phyloP scores from a whole-genome alignment of 148 eudicot genomes.

The Pharnaceum exiguum region DNA sequence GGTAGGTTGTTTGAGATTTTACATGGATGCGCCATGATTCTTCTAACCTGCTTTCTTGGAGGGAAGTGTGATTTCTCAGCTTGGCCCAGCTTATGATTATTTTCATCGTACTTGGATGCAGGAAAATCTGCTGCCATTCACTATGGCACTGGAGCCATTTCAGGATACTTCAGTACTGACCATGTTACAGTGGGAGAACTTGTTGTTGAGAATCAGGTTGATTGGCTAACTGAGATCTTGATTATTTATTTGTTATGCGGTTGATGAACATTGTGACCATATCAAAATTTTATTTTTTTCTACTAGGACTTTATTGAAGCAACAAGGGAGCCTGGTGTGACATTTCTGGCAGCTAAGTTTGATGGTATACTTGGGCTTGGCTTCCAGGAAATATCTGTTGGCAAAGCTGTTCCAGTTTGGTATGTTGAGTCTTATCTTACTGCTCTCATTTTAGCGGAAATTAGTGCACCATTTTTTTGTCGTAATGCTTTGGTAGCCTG shows the following conservation, averaged over 20 bases:
- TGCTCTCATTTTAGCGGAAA: background rate
- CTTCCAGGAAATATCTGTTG: slow-evolving; percentile 89
- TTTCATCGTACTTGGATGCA: slow-evolving; percentile 19
- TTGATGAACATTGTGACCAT: background rate
- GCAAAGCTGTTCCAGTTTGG: slow-evolving; percentile 91
- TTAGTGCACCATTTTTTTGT: too few relatives aligned
- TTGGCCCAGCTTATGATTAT: background rate
- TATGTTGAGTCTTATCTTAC: slow-evolving; percentile 22
- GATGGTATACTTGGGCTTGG: slow-evolving; percentile 98
- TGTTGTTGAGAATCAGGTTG: slow-evolving; percentile 71
- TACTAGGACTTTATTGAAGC: slow-evolving; percentile 88
- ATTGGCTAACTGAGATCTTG: slow-evolving; percentile 1
- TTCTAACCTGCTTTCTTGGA: too few relatives aligned
- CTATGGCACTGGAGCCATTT: slow-evolving; percentile 89
- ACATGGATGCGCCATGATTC: too few relatives aligned
- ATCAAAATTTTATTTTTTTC: background rate
- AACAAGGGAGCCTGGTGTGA: slow-evolving; percentile 76
- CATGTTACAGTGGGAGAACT: slow-evolving; percentile 66
- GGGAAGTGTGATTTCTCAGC: too few relatives aligned
- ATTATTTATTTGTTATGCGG: background rate
- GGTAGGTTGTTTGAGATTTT: too few relatives aligned
- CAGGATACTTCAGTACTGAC: slow-evolving; percentile 88
- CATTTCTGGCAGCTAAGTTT: slow-evolving; percentile 88
- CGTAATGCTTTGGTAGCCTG: too few relatives aligned
- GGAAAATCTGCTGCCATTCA: slow-evolving; percentile 83